A percentile compares a stretch with the other conserved stretches of the same genome.
phyloP scores from a whole-genome alignment of 345 rosid species.

The Nephelium lappaceum region DNA sequence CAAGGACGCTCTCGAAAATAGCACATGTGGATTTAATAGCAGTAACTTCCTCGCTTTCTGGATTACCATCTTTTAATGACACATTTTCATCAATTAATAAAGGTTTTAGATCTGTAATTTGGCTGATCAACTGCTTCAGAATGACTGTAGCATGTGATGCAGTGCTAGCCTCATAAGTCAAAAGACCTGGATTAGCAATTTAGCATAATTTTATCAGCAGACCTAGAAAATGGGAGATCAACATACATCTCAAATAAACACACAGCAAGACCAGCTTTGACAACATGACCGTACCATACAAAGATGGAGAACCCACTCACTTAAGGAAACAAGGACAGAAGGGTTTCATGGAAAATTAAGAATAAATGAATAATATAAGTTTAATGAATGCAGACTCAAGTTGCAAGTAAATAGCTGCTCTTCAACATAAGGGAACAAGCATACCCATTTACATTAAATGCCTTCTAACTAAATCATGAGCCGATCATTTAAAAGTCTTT shows the following conservation, averaged over 20 bases:
- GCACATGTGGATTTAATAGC: conserved; percentile 54
- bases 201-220: conserved; percentile 9
- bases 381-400: background rate
- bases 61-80: conserved; percentile 34
- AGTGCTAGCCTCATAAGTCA: conserved; percentile 47
- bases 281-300: background rate
- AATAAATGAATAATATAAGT: background rate
- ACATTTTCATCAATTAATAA: conserved; percentile 32
- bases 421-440: background rate
- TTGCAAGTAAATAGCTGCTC: background rate
- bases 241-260: background rate
- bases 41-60: conserved; percentile 43
- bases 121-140: conserved; percentile 63
- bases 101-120: conserved; percentile 39
- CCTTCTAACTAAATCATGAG: background rate
- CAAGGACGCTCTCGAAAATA: conserved; percentile 53
- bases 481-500: background rate
- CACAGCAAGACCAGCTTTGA: background rate
- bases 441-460: background rate
- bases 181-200: conserved; percentile 56
- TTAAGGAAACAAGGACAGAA: background rate
- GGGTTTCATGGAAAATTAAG: background rate
- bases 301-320: background rate
- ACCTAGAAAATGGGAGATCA: background rate
- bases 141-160: conserved; percentile 64